These are phyloP conservation scores for Rosa chinensis DNA, from an alignment of 306 rosid species.

Conservation along the genomic window DNA sequence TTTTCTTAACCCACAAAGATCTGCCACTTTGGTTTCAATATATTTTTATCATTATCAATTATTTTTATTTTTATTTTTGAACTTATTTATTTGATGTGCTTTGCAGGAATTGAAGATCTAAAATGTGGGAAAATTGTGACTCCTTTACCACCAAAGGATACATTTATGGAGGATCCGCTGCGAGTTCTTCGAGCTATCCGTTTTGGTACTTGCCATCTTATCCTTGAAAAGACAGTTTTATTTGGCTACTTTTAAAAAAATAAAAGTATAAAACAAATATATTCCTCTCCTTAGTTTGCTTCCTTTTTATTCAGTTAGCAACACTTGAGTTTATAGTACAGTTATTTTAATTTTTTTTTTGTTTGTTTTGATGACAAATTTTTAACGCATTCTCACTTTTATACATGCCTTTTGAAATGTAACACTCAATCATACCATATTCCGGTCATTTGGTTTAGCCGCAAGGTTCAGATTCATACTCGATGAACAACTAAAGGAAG, in stretches of 20 bases:
- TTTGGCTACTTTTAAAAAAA: neutral
- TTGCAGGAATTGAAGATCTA: conserved; percentile 72
- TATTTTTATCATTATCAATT: neutral
- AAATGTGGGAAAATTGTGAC: conserved; percentile 86
- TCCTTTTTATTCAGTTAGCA: neutral
- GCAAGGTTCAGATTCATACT: conserved; percentile 77
- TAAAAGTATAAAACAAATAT: neutral
- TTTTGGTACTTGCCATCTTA: conserved; percentile 50
- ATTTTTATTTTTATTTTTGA: neutral
- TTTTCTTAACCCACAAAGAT: neutral
- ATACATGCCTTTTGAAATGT: neutral
- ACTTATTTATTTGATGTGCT: neutral
- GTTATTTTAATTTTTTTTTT: neutral
- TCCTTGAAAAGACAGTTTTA: neutral
- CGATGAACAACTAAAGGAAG: conserved; percentile 77
- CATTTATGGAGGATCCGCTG: conserved; percentile 93
- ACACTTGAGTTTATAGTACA: neutral
- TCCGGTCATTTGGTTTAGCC: conserved; percentile 42
- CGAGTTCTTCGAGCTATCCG: conserved; percentile 96
- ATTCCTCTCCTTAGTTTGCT: neutral
- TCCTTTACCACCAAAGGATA: conserved; percentile 77
- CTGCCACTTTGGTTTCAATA: conserved; percentile 19
- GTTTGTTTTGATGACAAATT: neutral
- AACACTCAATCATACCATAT: neutral
- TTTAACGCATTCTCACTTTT: neutral